Evolutionary conservation across 179 eudicot genomes (phyloP).

Genomic region (Silene coronaria): DNA sequence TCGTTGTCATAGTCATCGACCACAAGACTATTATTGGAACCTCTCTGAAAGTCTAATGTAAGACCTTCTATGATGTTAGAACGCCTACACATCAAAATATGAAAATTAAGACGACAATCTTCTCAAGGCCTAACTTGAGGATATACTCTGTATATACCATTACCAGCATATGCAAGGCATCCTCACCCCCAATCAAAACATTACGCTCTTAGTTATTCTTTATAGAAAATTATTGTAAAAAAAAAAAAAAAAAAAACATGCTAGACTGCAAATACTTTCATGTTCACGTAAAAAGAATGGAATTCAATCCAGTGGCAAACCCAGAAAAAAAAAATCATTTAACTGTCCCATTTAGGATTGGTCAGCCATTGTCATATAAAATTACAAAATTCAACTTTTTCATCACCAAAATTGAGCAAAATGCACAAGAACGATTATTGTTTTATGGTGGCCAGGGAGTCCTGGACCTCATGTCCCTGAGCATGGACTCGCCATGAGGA

Average conservation of each 20-base stretch:
- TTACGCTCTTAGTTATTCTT: neutral
- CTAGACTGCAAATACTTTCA: neutral
- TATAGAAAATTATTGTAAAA: neutral
- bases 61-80: conserved; percentile 65
- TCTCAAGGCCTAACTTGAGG: neutral
- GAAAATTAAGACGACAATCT: neutral
- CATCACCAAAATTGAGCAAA: neutral
- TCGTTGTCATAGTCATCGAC: conserved; percentile 48
- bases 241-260: neutral
- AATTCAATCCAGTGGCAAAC: no score
- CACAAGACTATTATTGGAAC: conserved; percentile 17
- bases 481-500: no score
- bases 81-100: conserved; percentile 43
- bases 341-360: no score
- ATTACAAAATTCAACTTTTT: no score
- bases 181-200: neutral
- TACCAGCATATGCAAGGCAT: neutral
- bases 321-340: no score
- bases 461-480: no score
- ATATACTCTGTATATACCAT: neutral
- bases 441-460: neutral
- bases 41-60: conserved; percentile 58
- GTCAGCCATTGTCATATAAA: no score
- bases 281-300: neutral
- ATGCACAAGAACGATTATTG: neutral